phyloP scores from a whole-genome alignment of 2,329 filamentous ascomycete genomes.

The Byssochlamys sp. region DNA sequence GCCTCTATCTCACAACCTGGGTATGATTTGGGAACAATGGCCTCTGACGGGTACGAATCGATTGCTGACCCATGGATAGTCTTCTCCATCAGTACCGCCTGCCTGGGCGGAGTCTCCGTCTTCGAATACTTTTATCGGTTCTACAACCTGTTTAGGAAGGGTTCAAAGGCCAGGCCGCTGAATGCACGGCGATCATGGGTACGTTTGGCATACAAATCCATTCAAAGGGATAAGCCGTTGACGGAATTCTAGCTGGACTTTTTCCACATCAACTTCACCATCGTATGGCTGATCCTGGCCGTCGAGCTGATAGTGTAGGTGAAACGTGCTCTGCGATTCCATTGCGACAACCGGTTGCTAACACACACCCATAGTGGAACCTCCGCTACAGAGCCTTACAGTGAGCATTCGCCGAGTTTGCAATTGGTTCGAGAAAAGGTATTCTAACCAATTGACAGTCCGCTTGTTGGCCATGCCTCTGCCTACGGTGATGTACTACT shows the following conservation, averaged over 20 bases:
- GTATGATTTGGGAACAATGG: slow-evolving; percentile 17
- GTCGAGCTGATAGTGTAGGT: slow-evolving; percentile 35
- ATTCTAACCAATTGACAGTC: slow-evolving; percentile 15
- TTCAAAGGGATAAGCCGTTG: neutral
- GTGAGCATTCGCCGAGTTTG: slow-evolving; percentile 17
- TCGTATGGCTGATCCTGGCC: slow-evolving; percentile 35
- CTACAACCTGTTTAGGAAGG: slow-evolving; percentile 28
- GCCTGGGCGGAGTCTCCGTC: slow-evolving; percentile 33
- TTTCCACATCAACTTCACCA: slow-evolving; percentile 38
- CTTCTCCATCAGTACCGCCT: slow-evolving; percentile 34
- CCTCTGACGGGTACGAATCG: neutral
- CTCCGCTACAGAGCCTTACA: slow-evolving; percentile 30
- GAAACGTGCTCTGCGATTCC: slow-evolving; percentile 1
- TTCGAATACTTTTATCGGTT: slow-evolving; percentile 37
- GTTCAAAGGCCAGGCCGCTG: slow-evolving; percentile 28
- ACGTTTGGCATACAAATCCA: slow-evolving; percentile 2
- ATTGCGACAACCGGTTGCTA: slow-evolving; percentile 5
- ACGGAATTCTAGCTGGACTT: slow-evolving; percentile 30
- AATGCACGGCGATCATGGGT: slow-evolving; percentile 37
- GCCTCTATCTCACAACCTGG: slow-evolving; percentile 35
- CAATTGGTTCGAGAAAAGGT: neutral
- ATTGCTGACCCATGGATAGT: slow-evolving; percentile 15
- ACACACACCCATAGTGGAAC: slow-evolving; percentile 24
- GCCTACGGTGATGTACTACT: slow-evolving; percentile 39
- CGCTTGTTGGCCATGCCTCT: slow-evolving; percentile 37